Conservation (phyloP, 2,329 filamentous ascomycete species). For the Alternaria incomplexa region DNA sequence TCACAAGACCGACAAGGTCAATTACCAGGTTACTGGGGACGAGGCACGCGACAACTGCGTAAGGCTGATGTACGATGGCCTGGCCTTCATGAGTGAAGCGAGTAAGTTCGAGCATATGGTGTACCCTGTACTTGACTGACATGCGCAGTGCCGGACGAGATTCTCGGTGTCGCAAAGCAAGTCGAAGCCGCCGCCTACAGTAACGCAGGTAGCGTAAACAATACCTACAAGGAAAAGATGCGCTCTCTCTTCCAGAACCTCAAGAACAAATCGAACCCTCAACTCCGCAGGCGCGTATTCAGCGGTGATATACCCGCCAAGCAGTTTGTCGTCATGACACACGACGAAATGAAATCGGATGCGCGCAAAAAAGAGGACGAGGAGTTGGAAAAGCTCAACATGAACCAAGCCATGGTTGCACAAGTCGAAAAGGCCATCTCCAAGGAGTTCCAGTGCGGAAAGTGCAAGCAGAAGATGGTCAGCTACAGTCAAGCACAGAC, state of each 20-base stretch:
- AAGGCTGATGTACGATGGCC: conserved; percentile 90
- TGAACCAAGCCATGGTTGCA: conserved; percentile 95
- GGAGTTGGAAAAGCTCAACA: conserved; percentile 85
- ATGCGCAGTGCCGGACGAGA: conserved; percentile 61
- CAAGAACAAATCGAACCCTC: conserved; percentile 86
- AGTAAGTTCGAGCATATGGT: conserved; percentile 38
- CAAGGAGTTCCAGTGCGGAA: conserved; percentile 84
- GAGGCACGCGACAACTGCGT: conserved; percentile 81
- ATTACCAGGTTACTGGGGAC: conserved; percentile 76
- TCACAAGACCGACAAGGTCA: conserved; percentile 80
- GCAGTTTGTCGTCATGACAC: conserved; percentile 82
- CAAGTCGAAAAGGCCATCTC: conserved; percentile 90
- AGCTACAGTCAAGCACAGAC: conserved; percentile 97
- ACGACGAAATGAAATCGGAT: conserved; percentile 88
- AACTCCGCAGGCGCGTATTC: conserved; percentile 78
- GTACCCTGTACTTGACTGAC: conserved; percentile 23
- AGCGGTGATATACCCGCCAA: conserved; percentile 73
- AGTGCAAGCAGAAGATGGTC: conserved; percentile 92
- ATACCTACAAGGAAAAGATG: conserved; percentile 85
- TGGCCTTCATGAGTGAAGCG: conserved; percentile 72
- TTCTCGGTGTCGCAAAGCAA: conserved; percentile 70
- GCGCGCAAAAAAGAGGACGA: conserved; percentile 78
- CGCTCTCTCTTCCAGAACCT: conserved; percentile 93
- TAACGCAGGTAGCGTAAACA: conserved; percentile 70
- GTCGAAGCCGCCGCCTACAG: conserved; percentile 80